Base-by-base conservation (phyloP, 139 green algal genomes). In the Asterochloris sp. region DNA sequence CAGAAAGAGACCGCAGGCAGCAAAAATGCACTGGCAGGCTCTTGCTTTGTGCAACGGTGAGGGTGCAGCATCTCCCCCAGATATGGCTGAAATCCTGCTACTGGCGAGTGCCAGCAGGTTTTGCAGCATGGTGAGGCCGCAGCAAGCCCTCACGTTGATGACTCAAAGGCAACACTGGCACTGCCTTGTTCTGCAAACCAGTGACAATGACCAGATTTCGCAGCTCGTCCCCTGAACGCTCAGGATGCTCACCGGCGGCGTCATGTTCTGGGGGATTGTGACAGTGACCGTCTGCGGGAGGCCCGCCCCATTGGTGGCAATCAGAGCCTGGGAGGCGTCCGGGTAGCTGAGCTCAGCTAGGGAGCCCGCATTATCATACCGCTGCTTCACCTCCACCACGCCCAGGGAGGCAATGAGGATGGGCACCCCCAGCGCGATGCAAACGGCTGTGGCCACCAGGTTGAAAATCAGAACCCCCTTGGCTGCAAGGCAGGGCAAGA, bases 401-500 rank as follows among this genome's bases (percentile, higher is more conserved):
- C 80, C 78, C 1, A 91, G 78, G 24, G 89, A 87, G 13, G 83
- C 88, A 0, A 86, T 74, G 0, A 93, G 81, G 13, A 93, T 84
- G 13, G 89, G 80, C 13, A 89, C 83, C 24, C 89, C 89, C 16
- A 93, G 71, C 24, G 84, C 84, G 17, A 92, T 47, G 15, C 79
- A 76, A 16, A 92, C 76, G 27, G 84, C 54, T 12, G 77, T 83
- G 0, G 47, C 77, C 1, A 82, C 26, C 1, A 86, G 13, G 64
- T 90, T 89, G 61, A 85, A 91, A 0, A 89, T 38, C 29, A 91
- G 76, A 21, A 87, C 83, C 19, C 62, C 74, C 15, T 78, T 82
- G 64, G 38, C 38, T 54, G 38, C 38, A 54, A 54, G 82, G 38
- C 38, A 54, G 38, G 38, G 38, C 38, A 54, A 54, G 38, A 54